phyloP scores from a whole-genome alignment of 192 early-diverging fungal genomes.

The Backusella parvicylindrica region DNA sequence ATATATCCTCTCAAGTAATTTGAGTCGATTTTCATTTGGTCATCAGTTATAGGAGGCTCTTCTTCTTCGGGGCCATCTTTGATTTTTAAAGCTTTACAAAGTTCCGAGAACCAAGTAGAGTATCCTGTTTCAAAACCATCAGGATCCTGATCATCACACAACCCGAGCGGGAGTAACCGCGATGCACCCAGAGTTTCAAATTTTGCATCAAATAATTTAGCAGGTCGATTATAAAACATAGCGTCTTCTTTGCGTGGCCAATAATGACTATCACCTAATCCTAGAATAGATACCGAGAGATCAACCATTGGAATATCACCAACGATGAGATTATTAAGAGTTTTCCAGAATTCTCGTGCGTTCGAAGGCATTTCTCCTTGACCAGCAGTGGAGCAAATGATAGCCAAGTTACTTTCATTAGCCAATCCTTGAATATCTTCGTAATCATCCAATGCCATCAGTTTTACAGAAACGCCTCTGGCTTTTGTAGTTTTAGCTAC shows the following conservation, averaged over 20 bases:
- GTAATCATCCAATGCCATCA: slow-evolving; percentile 79
- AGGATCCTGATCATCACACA: slow-evolving; percentile 93
- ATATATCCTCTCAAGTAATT: slow-evolving; percentile 93
- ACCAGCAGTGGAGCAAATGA: slow-evolving; percentile 84
- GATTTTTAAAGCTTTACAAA: slow-evolving; percentile 81
- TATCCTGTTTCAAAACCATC: slow-evolving; percentile 86
- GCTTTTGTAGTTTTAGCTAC: slow-evolving; percentile 77
- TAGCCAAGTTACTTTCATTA: slow-evolving; percentile 72
- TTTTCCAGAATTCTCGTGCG: slow-evolving; percentile 84
- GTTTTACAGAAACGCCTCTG: slow-evolving; percentile 70
- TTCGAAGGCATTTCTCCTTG: slow-evolving; percentile 96
- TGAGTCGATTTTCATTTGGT: slow-evolving; percentile 87
- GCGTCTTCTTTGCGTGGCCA: slow-evolving; percentile 90
- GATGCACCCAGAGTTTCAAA: slow-evolving; percentile 71
- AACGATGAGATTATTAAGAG: slow-evolving; percentile 53
- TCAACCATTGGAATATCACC: slow-evolving; percentile 57
- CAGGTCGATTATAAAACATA: slow-evolving; percentile 88
- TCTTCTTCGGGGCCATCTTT: slow-evolving; percentile 47
- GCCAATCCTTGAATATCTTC: slow-evolving; percentile 71
- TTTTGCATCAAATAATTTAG: slow-evolving; percentile 80
- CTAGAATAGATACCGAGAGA: slow-evolving; percentile 77
- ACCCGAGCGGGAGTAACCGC: slow-evolving; percentile 59
- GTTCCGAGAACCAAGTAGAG: slow-evolving; percentile 64
- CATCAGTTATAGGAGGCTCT: slow-evolving; percentile 71
- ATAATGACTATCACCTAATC: slow-evolving; percentile 92